phyloP scores from a whole-genome alignment of 192 early-diverging fungal genomes.

The Coemansia sp. region DNA sequence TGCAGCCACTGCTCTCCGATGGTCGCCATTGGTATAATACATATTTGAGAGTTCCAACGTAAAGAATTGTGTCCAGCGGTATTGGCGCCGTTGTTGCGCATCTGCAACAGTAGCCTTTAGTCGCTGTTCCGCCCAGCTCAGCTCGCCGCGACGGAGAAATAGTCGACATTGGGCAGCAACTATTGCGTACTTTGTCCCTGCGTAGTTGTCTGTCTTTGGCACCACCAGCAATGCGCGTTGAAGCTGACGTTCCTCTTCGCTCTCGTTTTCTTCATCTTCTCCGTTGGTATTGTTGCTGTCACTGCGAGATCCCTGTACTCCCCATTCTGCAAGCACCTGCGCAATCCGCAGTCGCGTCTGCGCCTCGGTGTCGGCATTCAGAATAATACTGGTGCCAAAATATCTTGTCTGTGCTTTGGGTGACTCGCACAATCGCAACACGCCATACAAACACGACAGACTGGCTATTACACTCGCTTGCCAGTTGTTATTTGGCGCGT shows the following conservation, averaged over 20 bases:
- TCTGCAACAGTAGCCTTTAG: conserved; percentile 26
- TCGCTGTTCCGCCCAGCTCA: conserved; percentile 39
- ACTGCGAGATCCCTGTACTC: neutral
- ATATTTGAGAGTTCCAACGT: conserved; percentile 28
- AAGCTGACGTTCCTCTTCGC: conserved; percentile 35
- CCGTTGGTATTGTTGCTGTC: neutral
- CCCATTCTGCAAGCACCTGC: conserved; percentile 33
- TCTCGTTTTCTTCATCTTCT: conserved; percentile 3
- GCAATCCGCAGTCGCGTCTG: conserved; percentile 47
- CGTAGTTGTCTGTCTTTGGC: conserved; percentile 26
- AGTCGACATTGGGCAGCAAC: conserved; percentile 33
- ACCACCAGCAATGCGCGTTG: conserved; percentile 34
- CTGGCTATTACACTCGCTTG: conserved; percentile 18
- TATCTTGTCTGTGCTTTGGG: conserved; percentile 10
- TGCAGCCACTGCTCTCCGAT: conserved; percentile 5
- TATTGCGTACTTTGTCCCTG: conserved; percentile 18
- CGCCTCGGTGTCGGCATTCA: conserved; percentile 38
- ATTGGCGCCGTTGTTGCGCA: conserved; percentile 29
- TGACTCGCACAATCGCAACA: conserved; percentile 25
- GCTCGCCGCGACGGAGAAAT: conserved; percentile 26
- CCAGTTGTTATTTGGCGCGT: conserved; percentile 6
- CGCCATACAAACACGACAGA: conserved; percentile 34
- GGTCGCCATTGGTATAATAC: conserved; percentile 12
- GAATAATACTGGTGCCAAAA: conserved; percentile 3
- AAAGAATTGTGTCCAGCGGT: conserved; percentile 37